phyloP scores from a whole-genome alignment of 257 asterid species.

The Solanum etuberosum region DNA sequence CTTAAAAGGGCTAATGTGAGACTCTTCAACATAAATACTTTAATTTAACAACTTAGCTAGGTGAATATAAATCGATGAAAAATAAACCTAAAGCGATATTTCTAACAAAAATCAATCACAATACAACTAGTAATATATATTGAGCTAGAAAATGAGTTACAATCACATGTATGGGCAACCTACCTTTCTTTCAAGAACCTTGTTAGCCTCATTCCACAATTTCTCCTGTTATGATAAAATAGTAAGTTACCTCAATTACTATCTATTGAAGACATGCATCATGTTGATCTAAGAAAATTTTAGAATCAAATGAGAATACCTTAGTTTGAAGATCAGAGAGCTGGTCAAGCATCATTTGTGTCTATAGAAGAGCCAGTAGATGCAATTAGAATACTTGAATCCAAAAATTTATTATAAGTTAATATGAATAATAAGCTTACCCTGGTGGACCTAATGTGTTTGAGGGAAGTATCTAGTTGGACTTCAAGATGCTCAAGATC shows the following conservation, averaged over 20 bases:
- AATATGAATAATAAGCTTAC: slow-evolving; percentile 22
- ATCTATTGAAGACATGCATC: background rate
- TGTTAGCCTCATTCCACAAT: slow-evolving; percentile 78
- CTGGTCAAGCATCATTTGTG: slow-evolving; percentile 83
- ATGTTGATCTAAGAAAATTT: background rate
- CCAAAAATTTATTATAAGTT: background rate
- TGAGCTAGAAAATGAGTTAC: background rate
- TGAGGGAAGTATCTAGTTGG: slow-evolving; percentile 77
- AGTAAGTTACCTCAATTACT: background rate
- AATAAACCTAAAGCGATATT: background rate
- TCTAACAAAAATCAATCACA: background rate
- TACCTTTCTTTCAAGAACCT: slow-evolving; percentile 79
- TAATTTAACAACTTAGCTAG: background rate
- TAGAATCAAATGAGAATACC: slow-evolving; percentile 27
- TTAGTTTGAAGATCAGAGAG: slow-evolving; percentile 87
- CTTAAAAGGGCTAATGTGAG: no score
- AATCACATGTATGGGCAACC: background rate
- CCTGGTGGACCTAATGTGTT: slow-evolving; percentile 88
- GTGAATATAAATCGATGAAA: background rate
- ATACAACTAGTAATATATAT: no score
- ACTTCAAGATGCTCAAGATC: slow-evolving; percentile 81
- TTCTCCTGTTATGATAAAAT: slow-evolving; percentile 42
- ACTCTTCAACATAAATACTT: no score
- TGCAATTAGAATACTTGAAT: background rate
- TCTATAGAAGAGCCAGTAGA: slow-evolving; percentile 28